Evolutionary conservation across 2,329 filamentous ascomycete species (phyloP), one percentile per base, ranked within the genome.

Genomic region (Paecilomyces variotii): DNA sequence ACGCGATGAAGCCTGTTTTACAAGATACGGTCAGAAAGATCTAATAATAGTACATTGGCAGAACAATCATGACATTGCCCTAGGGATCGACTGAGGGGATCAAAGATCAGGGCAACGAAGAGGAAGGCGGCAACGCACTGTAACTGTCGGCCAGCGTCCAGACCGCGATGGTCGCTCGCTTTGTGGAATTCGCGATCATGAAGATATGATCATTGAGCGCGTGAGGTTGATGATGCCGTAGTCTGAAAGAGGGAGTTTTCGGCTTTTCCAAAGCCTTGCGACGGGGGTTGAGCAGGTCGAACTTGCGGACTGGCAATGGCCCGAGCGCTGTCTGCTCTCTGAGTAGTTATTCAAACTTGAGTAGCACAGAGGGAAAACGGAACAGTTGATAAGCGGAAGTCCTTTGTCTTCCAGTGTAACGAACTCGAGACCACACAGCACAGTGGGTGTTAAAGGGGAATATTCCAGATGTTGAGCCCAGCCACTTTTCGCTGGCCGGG

Each of bases 111-210:
- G 49, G 12, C 25, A 24, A 35, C 28, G 14, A 57, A 52, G 54
- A 60, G 24, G 49, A 58, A 51, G 50, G 52, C 34, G 56, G 49
- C 24, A 27, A 68, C 72, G 54, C 71, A 77, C 74, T 67, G 65
- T 70, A 72, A 66, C 66, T 66, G 61, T 72, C 67, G 60, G 70
- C 68, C 68, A 71, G 67, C 64, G 72, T 70, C 74, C 74, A 72
- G 59, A 66, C 66, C 63, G 65, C 69, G 70, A 74, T 72, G 64
- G 72, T 70, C 64, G 72, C 70, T 67, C 71, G 71, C 70, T 70
- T 73, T 59, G 70, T 64, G 65, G 69, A 65, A 67, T 66, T 63
- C 63, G 69, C 61, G 72, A 70, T 75, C 74, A 76, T 76, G 66
- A 69, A 73, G 68, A 65, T 61, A 62, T 56, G 60, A 61, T 62